A percentile compares a stretch with the other conserved stretches of the same genome.
phyloP scores from a whole-genome alignment of 148 eudicot species.

The Cornus suecica region DNA sequence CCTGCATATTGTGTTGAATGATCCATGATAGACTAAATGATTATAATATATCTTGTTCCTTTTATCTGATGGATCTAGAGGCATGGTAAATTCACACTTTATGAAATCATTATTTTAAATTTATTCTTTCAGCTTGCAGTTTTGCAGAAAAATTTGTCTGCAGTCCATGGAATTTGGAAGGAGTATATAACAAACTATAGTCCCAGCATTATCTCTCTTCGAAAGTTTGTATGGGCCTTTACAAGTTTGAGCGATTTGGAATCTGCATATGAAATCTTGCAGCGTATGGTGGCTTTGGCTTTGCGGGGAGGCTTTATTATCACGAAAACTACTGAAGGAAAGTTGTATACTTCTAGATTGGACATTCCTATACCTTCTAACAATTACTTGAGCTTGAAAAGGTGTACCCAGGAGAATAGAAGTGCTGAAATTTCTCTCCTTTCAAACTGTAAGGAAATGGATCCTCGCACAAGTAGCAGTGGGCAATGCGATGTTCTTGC shows the following conservation, averaged over 20 bases:
- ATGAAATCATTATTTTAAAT: constrained; percentile 21
- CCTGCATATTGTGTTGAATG: too few species aligned
- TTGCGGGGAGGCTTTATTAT: constrained; percentile 31
- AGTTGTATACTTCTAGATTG: constrained; percentile 31
- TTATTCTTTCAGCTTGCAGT: constrained; percentile 85
- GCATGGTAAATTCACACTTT: background rate
- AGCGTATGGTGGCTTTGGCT: constrained; percentile 59
- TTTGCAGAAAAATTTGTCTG: constrained; percentile 63
- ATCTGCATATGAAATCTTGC: constrained; percentile 63
- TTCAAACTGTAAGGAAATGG: constrained; percentile 26
- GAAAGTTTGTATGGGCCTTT: constrained; percentile 69
- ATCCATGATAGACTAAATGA: too few species aligned
- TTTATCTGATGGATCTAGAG: background rate
- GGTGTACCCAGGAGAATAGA: constrained; percentile 21
- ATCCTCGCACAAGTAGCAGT: constrained; percentile 16
- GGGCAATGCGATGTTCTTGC: constrained; percentile 9
- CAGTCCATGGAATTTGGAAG: constrained; percentile 73
- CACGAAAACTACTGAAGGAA: constrained; percentile 36
- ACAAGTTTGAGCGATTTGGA: constrained; percentile 57
- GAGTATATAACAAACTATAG: constrained; percentile 53
- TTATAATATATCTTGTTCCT: background rate
- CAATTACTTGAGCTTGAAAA: constrained; percentile 21
- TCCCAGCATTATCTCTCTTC: constrained; percentile 46
- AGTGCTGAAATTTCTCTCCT: constrained; percentile 22
- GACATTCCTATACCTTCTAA: constrained; percentile 72